phyloP scores from a whole-genome alignment of 352 stramenopile genomes.

The Lagenidium sp. region DNA sequence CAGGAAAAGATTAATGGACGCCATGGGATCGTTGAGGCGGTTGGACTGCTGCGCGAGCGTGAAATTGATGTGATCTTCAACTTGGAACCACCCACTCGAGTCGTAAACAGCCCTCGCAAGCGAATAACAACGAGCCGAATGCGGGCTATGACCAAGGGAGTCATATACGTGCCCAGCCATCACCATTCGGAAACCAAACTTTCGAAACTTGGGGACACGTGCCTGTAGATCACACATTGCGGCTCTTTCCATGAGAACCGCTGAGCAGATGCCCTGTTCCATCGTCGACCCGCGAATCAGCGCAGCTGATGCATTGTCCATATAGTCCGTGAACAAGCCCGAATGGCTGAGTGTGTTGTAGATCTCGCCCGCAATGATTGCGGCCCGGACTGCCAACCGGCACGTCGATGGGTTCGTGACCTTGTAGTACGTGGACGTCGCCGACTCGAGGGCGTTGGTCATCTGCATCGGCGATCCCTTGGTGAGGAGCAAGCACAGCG shows the following conservation, averaged over 20 bases:
- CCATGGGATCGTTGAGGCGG: slow-evolving; percentile 65
- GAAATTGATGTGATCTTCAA: slow-evolving; percentile 87
- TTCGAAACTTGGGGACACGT: slow-evolving; percentile 69
- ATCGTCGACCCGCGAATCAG: slow-evolving; percentile 80
- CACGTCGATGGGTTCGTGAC: slow-evolving; percentile 29
- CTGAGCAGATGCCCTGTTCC: slow-evolving; percentile 77
- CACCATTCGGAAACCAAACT: slow-evolving; percentile 86
- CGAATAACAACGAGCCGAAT: slow-evolving; percentile 79
- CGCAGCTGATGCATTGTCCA: slow-evolving; percentile 75
- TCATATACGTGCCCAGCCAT: slow-evolving; percentile 84
- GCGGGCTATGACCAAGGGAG: slow-evolving; percentile 51
- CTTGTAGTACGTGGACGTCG: slow-evolving; percentile 59
- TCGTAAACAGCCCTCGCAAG: slow-evolving; percentile 73
- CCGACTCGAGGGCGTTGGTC: slow-evolving; percentile 70
- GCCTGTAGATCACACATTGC: slow-evolving; percentile 70
- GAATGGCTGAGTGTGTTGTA: slow-evolving; percentile 66
- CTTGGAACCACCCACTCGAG: slow-evolving; percentile 72
- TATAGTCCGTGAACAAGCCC: slow-evolving; percentile 78
- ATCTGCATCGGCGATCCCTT: slow-evolving; percentile 78
- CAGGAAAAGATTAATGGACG: slow-evolving; percentile 78
- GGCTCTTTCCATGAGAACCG: slow-evolving; percentile 73
- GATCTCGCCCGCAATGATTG: slow-evolving; percentile 75
- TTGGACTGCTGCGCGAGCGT: slow-evolving; percentile 77
- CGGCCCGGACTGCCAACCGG: slow-evolving; percentile 48
- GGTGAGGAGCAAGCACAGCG: slow-evolving; percentile 67